Conservation (phyloP, 192 early-diverging fungal species). For the Backusella australiensis region DNA sequence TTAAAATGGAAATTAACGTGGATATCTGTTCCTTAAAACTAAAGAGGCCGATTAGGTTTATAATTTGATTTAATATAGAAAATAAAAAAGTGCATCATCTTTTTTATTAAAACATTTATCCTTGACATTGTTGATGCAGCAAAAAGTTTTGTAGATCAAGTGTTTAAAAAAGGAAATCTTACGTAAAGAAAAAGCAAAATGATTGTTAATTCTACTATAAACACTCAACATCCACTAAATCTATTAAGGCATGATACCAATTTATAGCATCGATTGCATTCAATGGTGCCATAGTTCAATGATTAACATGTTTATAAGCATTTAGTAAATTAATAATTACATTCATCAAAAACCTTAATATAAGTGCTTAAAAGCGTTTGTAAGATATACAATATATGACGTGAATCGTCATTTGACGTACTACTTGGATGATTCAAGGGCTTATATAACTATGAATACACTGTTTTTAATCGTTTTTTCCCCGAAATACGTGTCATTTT, state of each 20-base stretch:
- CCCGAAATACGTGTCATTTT: neutral
- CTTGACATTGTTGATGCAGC: neutral
- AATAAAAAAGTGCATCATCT: neutral
- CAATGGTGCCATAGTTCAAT: neutral
- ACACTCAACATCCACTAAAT: neutral
- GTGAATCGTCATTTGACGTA: neutral
- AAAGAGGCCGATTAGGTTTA: neutral
- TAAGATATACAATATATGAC: neutral
- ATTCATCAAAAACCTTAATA: too few species aligned
- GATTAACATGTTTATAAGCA: neutral
- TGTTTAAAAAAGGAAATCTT: neutral
- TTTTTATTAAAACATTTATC: neutral
- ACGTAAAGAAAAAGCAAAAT: neutral
- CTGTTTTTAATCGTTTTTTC: neutral
- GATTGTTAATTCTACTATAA: neutral
- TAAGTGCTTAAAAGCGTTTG: neutral
- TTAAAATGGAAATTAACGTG: neutral
- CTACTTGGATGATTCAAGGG: neutral
- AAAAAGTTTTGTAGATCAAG: neutral
- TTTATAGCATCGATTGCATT: neutral
- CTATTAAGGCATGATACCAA: neutral
- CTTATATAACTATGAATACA: neutral
- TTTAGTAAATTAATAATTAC: neutral
- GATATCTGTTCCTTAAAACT: neutral
- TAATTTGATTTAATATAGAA: neutral